Conservation (phyloP, 352 stramenopile species). For the Stramenopiles sp. region DNA sequence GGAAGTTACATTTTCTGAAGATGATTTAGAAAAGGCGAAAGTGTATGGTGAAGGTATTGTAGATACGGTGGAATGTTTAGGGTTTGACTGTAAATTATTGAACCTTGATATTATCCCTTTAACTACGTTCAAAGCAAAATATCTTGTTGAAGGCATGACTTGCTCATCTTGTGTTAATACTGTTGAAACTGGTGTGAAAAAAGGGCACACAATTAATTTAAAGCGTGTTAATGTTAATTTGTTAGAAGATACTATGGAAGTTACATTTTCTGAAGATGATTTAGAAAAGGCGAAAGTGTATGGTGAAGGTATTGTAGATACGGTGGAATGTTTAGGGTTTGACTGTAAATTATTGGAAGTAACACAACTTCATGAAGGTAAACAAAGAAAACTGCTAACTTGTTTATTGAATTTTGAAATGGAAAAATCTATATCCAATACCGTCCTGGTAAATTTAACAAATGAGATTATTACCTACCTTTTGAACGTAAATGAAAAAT, state of each 20-base stretch:
- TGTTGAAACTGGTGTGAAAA: constrained; percentile 35
- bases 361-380: neutral
- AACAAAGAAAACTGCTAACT: neutral
- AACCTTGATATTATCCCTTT: neutral
- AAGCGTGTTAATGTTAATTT: neutral
- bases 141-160: constrained; percentile 40
- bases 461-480: too few relatives aligned
- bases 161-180: constrained; percentile 35
- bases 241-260: neutral
- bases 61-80: neutral
- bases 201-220: neutral
- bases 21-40: neutral
- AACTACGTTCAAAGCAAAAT: constrained; percentile 19
- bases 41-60: neutral
- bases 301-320: neutral
- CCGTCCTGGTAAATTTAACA: too few relatives aligned
- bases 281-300: neutral
- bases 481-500: too few relatives aligned
- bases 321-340: neutral
- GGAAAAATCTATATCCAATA: too few relatives aligned
- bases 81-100: neutral
- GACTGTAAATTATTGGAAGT: neutral
- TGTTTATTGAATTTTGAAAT: neutral
- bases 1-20: neutral
- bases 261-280: neutral